These are phyloP conservation scores for Cyclotella baltica DNA, from an alignment of 108 stramenopile genomes.

Conservation along the genomic window DNA sequence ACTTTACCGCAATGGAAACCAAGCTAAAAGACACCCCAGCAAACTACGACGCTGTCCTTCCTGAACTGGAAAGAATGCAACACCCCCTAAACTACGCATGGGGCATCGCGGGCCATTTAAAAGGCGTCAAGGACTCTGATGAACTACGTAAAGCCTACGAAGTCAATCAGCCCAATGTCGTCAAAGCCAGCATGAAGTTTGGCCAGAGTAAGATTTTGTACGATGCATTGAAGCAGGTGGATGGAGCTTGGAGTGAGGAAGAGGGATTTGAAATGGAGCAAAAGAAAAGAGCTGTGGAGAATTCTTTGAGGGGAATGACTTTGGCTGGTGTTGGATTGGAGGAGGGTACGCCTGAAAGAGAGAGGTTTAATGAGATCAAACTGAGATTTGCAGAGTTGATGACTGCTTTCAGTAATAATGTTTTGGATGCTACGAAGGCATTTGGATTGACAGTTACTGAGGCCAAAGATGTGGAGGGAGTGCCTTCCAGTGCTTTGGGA, in stretches of 20 bases:
- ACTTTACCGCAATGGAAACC: constrained; percentile 77
- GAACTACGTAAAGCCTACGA: constrained; percentile 94
- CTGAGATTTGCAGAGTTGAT: constrained; percentile 86
- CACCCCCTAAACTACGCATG: constrained; percentile 85
- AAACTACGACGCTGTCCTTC: constrained; percentile 74
- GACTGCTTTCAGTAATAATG: constrained; percentile 95
- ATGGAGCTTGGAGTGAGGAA: constrained; percentile 19
- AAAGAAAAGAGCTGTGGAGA: constrained; percentile 85
- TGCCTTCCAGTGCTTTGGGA: constrained; percentile 91
- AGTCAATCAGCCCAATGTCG: constrained; percentile 92
- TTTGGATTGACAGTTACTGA: constrained; percentile 83
- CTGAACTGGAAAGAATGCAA: constrained; percentile 83
- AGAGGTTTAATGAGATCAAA: constrained; percentile 95
- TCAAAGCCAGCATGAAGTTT: constrained; percentile 86
- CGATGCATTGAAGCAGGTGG: constrained; percentile 62
- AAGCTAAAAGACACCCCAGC: constrained; percentile 26
- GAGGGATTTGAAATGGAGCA: constrained; percentile 66
- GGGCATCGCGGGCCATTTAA: constrained; percentile 98
- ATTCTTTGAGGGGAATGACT: constrained; percentile 82
- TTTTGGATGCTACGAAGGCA: constrained; percentile 96
- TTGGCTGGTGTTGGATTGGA: constrained; percentile 94
- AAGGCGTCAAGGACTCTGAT: constrained; percentile 96
- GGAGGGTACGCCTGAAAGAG: constrained; percentile 80
- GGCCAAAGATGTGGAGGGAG: constrained; percentile 79
- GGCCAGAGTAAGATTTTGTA: constrained; percentile 90